phyloP scores from a whole-genome alignment of 371 early-diverging fungal genomes.

The Batkoa obscura region DNA sequence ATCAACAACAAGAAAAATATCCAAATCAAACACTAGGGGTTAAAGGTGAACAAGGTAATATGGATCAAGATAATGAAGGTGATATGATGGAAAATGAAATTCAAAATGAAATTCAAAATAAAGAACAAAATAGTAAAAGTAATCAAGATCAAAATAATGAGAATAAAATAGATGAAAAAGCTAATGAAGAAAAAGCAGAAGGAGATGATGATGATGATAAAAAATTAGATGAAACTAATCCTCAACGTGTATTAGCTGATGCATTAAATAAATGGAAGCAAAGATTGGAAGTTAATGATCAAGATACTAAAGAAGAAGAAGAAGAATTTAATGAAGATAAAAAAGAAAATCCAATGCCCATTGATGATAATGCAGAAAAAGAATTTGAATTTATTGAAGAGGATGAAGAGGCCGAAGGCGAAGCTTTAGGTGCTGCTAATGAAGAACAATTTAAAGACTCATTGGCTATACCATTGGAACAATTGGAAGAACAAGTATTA shows the following conservation, averaged over 20 bases:
- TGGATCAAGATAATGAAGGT: no score
- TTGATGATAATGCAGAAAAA: conserved; percentile 18
- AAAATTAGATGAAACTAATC: conserved; percentile 25
- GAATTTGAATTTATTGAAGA: conserved; percentile 55
- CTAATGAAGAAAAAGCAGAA: conserved; percentile 23
- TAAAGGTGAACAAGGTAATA: no score
- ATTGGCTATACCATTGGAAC: conserved; percentile 16
- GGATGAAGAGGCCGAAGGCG: conserved; percentile 51
- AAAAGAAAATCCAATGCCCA: conserved; percentile 17
- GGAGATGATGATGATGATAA: conserved; percentile 15
- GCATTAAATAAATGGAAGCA: conserved; percentile 79
- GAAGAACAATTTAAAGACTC: conserved; percentile 50
- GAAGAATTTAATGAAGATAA: conserved; percentile 27
- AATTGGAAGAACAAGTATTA: conserved; percentile 30
- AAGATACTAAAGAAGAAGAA: conserved; percentile 12
- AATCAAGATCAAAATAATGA: conserved; percentile 25
- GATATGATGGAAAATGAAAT: no score
- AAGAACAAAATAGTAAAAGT: conserved; percentile 16
- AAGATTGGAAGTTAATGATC: conserved; percentile 40
- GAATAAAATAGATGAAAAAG: conserved; percentile 19
- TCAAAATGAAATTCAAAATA: no score
- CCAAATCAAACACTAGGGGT: no score
- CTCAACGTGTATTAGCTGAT: conserved; percentile 71
- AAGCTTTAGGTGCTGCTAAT: conserved; percentile 49
- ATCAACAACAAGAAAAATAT: no score